A percentile compares a stretch with the other conserved stretches of the same genome.
Evolutionary conservation across 768 basidiomycete genomes (phyloP).

Genomic region (Kwoniella europaea): DNA sequence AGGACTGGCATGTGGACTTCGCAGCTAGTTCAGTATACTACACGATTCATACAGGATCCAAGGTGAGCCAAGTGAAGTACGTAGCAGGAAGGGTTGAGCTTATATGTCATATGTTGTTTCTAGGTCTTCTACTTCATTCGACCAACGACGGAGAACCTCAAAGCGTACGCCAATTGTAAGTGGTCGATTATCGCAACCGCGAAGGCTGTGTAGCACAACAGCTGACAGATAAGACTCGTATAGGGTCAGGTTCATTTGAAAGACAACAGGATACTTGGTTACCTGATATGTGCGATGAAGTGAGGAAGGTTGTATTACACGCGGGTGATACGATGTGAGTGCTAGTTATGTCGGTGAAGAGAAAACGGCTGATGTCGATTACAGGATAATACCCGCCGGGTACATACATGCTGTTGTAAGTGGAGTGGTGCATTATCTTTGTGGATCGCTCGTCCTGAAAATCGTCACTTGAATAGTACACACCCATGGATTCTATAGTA

Average conservation of each 20-base stretch:
- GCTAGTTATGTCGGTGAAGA: neutral
- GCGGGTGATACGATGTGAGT: conserved; percentile 56
- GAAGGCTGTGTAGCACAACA: neutral
- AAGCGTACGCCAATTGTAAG: conserved; percentile 82
- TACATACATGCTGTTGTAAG: conserved; percentile 98
- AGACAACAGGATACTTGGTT: conserved; percentile 86
- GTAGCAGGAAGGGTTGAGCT: conserved; percentile 1
- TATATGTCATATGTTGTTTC: neutral
- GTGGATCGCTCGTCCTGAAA: neutral
- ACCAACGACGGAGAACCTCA: conserved; percentile 81
- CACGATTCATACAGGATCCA: conserved; percentile 82
- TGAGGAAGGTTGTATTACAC: conserved; percentile 66
- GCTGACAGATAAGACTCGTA: neutral
- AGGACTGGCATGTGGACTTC: conserved; percentile 99
- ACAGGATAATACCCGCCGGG: conserved; percentile 82
- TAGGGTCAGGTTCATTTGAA: conserved; percentile 76
- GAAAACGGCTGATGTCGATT: conserved; percentile 61
- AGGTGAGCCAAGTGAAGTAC: conserved; percentile 62
- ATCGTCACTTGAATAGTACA: conserved; percentile 66
- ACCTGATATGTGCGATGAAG: conserved; percentile 89
- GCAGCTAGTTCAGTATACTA: conserved; percentile 98
- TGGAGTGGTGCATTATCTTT: conserved; percentile 12
- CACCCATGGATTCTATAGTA: conserved; percentile 87
- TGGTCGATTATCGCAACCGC: neutral
- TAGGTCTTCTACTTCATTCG: conserved; percentile 94